Evolutionary conservation across 2,329 filamentous ascomycete genomes (phyloP), one percentile per base, ranked within the genome.

Genomic region (Colletotrichum acutatum): DNA sequence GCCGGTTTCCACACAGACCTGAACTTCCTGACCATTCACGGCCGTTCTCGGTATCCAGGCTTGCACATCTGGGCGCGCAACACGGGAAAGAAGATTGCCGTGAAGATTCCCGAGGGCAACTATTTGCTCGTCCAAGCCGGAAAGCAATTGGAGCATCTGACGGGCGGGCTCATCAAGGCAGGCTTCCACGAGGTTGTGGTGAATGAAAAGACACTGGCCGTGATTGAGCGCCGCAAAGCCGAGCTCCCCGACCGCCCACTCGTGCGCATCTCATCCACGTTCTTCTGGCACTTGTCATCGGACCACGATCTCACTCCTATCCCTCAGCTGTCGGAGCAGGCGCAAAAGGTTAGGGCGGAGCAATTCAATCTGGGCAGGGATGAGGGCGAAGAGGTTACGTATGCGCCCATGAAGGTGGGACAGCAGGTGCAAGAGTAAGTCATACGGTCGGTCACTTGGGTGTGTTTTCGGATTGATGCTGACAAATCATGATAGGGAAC

Each of bases 1-100:
- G 89, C 89, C 19, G 89, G 89, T 52, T 91, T 91, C 83, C 89
- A 91, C 80, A 91, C 89, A 0, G 89, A 91, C 77, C 87, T 91
- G 71, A 91, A 91, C 84, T 91, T 91, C 79, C 84, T 91, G 65
- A 91, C 89, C 75, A 91, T 91, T 80, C 89, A 91, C 82, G 89
- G 89, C 69, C 89, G 89, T 75, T 90, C 88, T 34, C 88, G 89
- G 72, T 91, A 90, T 76, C 89, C 89, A 0, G 89, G 89, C 2
- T 84, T 91, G 76, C 86, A 91, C 82, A 87, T 91, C 77, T 91
- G 89, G 89, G 89, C 89, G 26, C 88, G 89, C 76, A 91, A 91
- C 84, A 91, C 89, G 1, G 89, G 89, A 57, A 84, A 83, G 74
- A 86, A 86, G 75, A 90, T 91, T 75, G 80, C 89, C 57, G 89